A percentile compares a stretch with the other conserved stretches of the same genome.
phyloP scores from a whole-genome alignment of 345 rosid genomes.

The Eucalyptus cladocalyx region DNA sequence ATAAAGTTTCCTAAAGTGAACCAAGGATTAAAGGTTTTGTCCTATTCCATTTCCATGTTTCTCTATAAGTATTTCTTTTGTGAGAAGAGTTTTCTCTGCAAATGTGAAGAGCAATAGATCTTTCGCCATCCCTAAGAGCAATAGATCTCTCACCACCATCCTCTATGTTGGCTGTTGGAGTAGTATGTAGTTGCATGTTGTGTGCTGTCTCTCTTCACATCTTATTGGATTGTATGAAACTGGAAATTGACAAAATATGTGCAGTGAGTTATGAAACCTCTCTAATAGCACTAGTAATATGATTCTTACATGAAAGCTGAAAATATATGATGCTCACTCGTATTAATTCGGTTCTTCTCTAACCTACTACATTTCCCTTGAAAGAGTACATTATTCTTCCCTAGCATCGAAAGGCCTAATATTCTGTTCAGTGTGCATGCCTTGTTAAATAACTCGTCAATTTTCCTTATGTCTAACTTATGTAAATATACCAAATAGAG shows the following conservation, averaged over 20 bases:
- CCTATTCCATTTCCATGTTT: not conserved
- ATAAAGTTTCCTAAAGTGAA: not conserved
- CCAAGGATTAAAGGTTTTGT: not conserved
- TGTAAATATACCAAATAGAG: not conserved
- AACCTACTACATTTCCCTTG: not conserved
- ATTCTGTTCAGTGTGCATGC: not conserved
- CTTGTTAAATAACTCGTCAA: not conserved
- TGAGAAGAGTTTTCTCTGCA: not conserved
- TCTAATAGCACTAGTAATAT: not conserved
- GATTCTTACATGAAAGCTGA: not conserved
- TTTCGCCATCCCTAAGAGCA: not conserved
- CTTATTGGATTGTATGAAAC: not conserved
- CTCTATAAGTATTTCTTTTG: not conserved
- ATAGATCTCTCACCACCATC: not conserved
- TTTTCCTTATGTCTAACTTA: not conserved
- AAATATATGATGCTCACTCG: not conserved
- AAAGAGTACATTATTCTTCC: not conserved
- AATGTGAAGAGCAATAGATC: not conserved
- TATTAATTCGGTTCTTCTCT: not conserved
- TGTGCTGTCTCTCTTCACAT: not conserved
- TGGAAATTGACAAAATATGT: not conserved
- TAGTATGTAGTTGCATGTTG: not conserved
- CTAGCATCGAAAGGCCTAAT: not conserved
- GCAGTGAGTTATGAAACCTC: not conserved
- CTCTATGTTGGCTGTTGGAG: not conserved